Evolutionary conservation across 2,329 filamentous ascomycete genomes (phyloP), one percentile per base, ranked within the genome.

Genomic region (Hypocrella siamensis): DNA sequence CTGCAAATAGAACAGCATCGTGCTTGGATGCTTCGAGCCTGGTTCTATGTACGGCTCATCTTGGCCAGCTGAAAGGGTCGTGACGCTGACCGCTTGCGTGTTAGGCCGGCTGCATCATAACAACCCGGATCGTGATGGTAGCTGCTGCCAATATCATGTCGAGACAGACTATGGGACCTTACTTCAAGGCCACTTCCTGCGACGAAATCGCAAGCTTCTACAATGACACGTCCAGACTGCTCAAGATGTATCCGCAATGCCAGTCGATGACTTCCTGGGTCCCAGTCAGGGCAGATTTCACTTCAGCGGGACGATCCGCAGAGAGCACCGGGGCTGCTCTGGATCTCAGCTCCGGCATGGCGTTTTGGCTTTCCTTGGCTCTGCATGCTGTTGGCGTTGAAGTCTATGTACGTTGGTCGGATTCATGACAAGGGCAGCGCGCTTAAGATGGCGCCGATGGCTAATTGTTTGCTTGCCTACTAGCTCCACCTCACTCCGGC

Each of bases 1-100:
- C 46, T 75, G 5, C 70, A 75, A 42, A 67, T 78, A 30, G 67
- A 73, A 19, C 61, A 74, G 43, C 70, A 75, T 36, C 57, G 70
- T 1, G 65, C 65, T 3, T 75, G 69, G 70, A 75, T 75, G 69
- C 43, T 75, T n/a, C 46, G 70, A 10, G 56, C 63, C 3, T 64
- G 61, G 61, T 52, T 62, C 31, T 63, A 63, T 36, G 52, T 60
- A 38, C 37, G 52, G 47, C 0, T 12, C 14, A 16, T 25, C 15
- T 6, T 11, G n/a, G 15, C 10, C 24, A n/a, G 12, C 25, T 14
- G n/a, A 9, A 26, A 11, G 3, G 10, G 25, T 11, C n/a, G 9
- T 14, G 25, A 14, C 25, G 25, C 25, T 26, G 25, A 26, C 9
- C 7, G 9, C 12, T 10, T 11, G 25, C 9, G 21, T 22, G 21